Percentiles rank a stretch among this genome's conserved stretches.
Conservation (phyloP, 1,284 basidiomycete species). For the Rhodotorula mucilaginosa region DNA sequence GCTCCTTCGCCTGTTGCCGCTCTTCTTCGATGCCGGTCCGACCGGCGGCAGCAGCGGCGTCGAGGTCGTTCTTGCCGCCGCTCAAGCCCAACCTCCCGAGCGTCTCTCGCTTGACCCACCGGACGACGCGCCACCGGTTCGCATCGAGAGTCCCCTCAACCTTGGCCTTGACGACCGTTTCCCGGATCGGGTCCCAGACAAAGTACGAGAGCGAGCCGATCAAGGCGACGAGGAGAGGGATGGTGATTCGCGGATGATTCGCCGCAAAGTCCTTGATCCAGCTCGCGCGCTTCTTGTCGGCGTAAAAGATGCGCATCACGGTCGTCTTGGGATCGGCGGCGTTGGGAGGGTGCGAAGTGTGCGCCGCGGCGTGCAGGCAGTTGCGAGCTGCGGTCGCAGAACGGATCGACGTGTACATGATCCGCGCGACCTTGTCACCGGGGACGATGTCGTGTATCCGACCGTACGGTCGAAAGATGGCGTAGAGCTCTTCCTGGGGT, state of each 20-base stretch:
- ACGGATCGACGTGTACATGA: conserved; percentile 64
- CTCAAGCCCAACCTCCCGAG: conserved; percentile 34
- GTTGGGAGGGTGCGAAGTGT: conserved; percentile 43
- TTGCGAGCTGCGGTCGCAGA: conserved; percentile 81
- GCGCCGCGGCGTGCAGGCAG: conserved; percentile 69
- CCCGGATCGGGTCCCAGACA: conserved; percentile 86
- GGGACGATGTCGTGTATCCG: conserved; percentile 66
- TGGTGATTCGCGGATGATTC: conserved; percentile 77
- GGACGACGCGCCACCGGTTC: conserved; percentile 30
- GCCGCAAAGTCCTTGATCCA: conserved; percentile 77
- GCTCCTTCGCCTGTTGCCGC: conserved; percentile 62
- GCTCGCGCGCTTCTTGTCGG: conserved; percentile 52
- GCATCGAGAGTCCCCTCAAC: conserved; percentile 77
- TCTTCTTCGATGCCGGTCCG: conserved; percentile 41
- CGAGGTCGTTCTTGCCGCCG: background rate
- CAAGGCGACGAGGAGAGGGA: conserved; percentile 82
- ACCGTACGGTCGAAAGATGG: conserved; percentile 68
- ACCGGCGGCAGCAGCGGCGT: background rate
- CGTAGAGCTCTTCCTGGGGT: conserved; percentile 40
- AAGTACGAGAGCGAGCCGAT: conserved; percentile 85
- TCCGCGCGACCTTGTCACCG: conserved; percentile 61
- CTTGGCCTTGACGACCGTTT: conserved; percentile 77
- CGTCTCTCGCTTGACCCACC: conserved; percentile 47
- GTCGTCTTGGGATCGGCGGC: conserved; percentile 11
- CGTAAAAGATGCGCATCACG: conserved; percentile 40